Evolutionary conservation across 2,329 filamentous ascomycete genomes (phyloP).

Genomic region (Thelonectria rubi): DNA sequence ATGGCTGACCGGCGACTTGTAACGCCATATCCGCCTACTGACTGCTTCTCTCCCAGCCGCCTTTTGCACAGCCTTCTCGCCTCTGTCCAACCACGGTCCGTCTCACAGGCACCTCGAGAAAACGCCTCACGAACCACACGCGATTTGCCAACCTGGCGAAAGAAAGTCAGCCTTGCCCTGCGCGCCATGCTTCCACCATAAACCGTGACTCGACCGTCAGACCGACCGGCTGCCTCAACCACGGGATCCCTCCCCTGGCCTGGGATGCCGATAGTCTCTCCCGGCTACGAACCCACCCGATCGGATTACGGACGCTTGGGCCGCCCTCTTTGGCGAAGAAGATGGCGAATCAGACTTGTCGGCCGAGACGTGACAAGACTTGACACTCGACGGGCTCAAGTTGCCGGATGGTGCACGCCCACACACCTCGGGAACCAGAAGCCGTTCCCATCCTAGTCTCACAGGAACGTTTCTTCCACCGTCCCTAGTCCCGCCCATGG

Average conservation of each 20-base stretch:
- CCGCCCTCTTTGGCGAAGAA: neutral
- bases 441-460: slow-evolving; percentile 21
- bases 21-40: neutral
- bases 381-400: too few species aligned
- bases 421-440: slow-evolving; percentile 23
- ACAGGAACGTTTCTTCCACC: slow-evolving; percentile 12
- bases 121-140: slow-evolving; percentile 20
- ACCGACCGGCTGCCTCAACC: slow-evolving; percentile 32
- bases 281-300: slow-evolving; percentile 15
- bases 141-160: neutral
- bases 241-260: neutral
- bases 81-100: slow-evolving; percentile 13
- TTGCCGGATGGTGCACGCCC: neutral
- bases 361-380: too few species aligned
- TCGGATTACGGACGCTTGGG: slow-evolving; percentile 12
- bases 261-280: neutral
- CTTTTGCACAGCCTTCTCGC: slow-evolving; percentile 34
- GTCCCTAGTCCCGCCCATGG: too few species aligned
- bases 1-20: slow-evolving; percentile 18
- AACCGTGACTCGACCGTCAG: slow-evolving; percentile 19
- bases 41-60: slow-evolving; percentile 17
- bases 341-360: too few species aligned
- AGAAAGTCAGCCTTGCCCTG: slow-evolving; percentile 37
- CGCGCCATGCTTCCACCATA: slow-evolving; percentile 19
- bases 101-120: neutral